These are phyloP conservation scores for Fusarium zealandicum DNA, from an alignment of 2,329 filamentous ascomycete species.

Conservation along the genomic window DNA sequence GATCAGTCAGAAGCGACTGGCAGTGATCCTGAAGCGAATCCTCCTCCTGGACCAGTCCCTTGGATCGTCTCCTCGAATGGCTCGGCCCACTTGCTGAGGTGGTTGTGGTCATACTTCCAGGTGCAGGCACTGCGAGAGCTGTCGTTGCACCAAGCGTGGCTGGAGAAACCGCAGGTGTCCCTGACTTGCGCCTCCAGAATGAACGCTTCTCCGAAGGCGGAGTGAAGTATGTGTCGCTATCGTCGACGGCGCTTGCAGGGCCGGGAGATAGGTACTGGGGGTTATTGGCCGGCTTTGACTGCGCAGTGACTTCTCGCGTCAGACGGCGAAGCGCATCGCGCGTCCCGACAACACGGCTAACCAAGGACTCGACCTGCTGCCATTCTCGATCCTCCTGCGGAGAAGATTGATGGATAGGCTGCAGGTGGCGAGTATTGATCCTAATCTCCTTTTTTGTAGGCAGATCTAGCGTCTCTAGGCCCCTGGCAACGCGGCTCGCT, in stretches of 20 bases:
- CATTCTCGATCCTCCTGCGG: conserved; percentile 80
- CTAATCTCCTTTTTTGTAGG: conserved; percentile 40
- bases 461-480: conserved; percentile 51
- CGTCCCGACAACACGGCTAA: conserved; percentile 85
- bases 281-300: conserved; percentile 40
- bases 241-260: conserved; percentile 54
- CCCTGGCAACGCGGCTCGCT: conserved; percentile 72
- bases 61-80: conserved; percentile 48
- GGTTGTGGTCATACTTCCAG: conserved; percentile 45
- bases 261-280: conserved; percentile 52
- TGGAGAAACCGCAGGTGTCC: conserved; percentile 55
- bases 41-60: conserved; percentile 58
- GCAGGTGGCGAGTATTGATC: conserved; percentile 39
- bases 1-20: conserved; percentile 79
- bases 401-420: conserved; percentile 45
- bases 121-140: conserved; percentile 52
- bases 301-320: conserved; percentile 80
- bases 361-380: conserved; percentile 83
- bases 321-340: conserved; percentile 87
- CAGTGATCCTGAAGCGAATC: conserved; percentile 81
- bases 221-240: conserved; percentile 65
- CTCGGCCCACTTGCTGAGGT: conserved; percentile 44
- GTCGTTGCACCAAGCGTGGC: conserved; percentile 50
- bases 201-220: conserved; percentile 61
- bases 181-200: conserved; percentile 93